Evolutionary conservation across 306 rosid genomes (phyloP).

Genomic region (Styphnolobium japonicum): DNA sequence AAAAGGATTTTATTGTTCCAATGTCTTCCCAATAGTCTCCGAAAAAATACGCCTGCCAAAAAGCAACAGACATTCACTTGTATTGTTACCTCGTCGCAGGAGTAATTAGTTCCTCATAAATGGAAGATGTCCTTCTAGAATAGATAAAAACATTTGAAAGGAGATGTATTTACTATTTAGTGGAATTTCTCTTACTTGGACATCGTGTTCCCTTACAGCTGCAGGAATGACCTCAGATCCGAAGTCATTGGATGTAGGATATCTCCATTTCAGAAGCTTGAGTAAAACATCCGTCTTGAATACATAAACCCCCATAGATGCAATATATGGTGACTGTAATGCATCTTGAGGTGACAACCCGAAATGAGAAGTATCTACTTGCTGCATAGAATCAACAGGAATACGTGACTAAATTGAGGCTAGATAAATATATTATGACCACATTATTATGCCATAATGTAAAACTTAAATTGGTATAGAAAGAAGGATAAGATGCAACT

Average conservation of each 20-base stretch:
- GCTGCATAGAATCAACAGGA: slow-evolving; percentile 56
- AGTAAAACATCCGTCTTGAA: slow-evolving; percentile 78
- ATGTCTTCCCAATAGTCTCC: slow-evolving; percentile 97
- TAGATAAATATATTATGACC: slow-evolving; percentile 2
- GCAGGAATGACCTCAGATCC: slow-evolving; percentile 98
- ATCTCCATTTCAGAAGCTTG: slow-evolving; percentile 79
- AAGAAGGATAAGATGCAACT: slow-evolving; percentile 1
- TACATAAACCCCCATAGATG: slow-evolving; percentile 91
- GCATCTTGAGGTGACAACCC: slow-evolving; percentile 75
- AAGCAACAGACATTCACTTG: neutral
- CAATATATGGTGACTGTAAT: slow-evolving; percentile 63
- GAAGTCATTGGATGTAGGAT: slow-evolving; percentile 84
- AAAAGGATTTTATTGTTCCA: slow-evolving; percentile 79
- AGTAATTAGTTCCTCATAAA: neutral
- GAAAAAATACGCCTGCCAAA: slow-evolving; percentile 66
- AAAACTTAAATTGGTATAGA: neutral
- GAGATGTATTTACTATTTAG: neutral
- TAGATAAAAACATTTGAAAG: slow-evolving; percentile 1
- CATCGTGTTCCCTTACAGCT: slow-evolving; percentile 66
- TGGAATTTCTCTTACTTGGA: slow-evolving; percentile 60
- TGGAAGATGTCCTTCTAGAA: neutral
- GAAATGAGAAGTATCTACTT: slow-evolving; percentile 63
- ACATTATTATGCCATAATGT: neutral
- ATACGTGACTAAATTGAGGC: neutral
- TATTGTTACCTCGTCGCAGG: neutral